Evolutionary conservation across 2,329 filamentous ascomycete genomes (phyloP), one percentile per base, ranked within the genome.

Genomic region (Tolypocladium album): DNA sequence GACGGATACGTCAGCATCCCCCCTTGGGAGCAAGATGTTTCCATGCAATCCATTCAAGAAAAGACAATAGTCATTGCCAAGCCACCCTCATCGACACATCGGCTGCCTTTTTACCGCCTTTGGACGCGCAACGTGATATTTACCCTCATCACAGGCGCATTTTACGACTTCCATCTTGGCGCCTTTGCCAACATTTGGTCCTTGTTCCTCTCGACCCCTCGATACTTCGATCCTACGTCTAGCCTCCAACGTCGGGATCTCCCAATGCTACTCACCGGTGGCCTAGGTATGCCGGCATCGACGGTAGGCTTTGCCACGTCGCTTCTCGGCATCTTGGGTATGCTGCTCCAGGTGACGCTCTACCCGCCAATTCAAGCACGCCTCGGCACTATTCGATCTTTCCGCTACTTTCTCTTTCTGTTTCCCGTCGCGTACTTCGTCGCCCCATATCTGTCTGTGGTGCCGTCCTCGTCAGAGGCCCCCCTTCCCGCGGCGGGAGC

Each of bases 121-220:
- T 82, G 85, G 66, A 85, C 78, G 3, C 77, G 73, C 55, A 84
- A 84, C 61, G 80, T 85, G n/a, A 63, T 70, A 55, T 69, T 80
- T 57, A 84, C 81, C 0, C 69, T 92, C 3, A 64, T 86, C 22
- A 81, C 82, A 11, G 86, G 89, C 64, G 87, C 87, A 65, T 79
- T 91, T 61, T 80, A 91, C 56, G 83, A 85, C 22, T 83, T 90
- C 64, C 89, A 92, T 71, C 79, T 90, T 66, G 88, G 86, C 62
- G 86, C 88, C 34, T 92, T 91, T 76, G 88, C 89, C 68, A 83
- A 87, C 2, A 81, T 92, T 47, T 90, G 87, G 77, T 89, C 89
- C 62, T 80, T 90, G 56, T 92, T 92, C 72, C 79, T 92, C 55
- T 90, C 89, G 1, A 88, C 88, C 0, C 86, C 88, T 0, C 85